Evolutionary conservation across 2,329 filamentous ascomycete genomes (phyloP), one percentile per base, ranked within the genome.

Genomic region (Drechslera avenae): DNA sequence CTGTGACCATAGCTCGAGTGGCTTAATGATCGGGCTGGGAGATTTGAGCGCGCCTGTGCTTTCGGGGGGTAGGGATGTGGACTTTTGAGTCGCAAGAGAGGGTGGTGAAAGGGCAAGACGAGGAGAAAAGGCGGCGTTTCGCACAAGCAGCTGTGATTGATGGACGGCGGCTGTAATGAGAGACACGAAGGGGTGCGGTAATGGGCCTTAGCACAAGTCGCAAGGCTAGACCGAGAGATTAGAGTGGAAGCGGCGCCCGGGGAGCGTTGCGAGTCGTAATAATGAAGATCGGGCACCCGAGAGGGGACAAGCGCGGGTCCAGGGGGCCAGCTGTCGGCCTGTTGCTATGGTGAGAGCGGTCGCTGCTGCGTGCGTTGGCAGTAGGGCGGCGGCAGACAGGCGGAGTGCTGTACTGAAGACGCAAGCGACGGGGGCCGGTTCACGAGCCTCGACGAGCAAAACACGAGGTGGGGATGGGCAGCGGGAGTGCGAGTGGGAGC

Each of bases 291-390:
- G 52, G 52, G 59, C 50, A 28, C 53, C 68, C 64, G 50, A 58
- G 66, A 67, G 34, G 50, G 67, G 69, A 50, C 61, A 67, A 60
- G 68, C 40, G 50, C 54, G 53, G 53, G 62, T 44, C 43, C n/a
- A 42, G 45, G 39, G 50, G 67, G 65, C 55, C 69, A 71, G 66
- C 55, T 61, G 67, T 54, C 60, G 68, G 68, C 57, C 61, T 68
- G 69, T 71, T 73, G 69, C 68, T 68, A 67, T 66, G 66, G 69
- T 67, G 66, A 72, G 62, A 60, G 68, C 68, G 68, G 68, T 69
- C 66, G 67, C 62, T 56, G 65, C 62, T 64, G 57, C 62, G 69
- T 73, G 68, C 64, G 69, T 60, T 73, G 69, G 69, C 69, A 62
- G 47, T 17, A 50, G 49, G 48, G 26, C 26, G 52, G 51, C 54